Evolutionary conservation across 768 basidiomycete genomes (phyloP), one percentile per base, ranked within the genome.

Genomic region (Boletus rubropictus): DNA sequence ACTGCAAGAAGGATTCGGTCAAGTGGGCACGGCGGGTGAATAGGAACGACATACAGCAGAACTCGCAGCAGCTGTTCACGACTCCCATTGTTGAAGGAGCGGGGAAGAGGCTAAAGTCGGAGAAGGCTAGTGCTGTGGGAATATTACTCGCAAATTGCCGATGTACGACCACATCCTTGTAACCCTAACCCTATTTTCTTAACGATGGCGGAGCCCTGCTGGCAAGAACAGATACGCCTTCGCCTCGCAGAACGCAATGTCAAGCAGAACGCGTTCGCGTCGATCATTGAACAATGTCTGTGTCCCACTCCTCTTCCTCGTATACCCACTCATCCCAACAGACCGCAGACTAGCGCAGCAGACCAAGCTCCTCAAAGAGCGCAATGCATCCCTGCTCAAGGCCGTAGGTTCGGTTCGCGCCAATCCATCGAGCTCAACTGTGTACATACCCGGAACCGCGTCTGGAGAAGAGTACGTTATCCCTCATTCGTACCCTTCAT

Each of bases 211-310:
- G 87, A 86, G 68, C 85, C 86, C 32, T 71, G 76, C 60, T 92
- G 89, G 87, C 90, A 92, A 70, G 88, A 90, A 64, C 73, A 80
- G 51, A 72, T 91, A 44, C 79, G 89, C 40, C 71, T 84, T 35
- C 80, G 89, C 57, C 82, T 97, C 44, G 75, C 82, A 55, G 85
- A 89, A 62, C 81, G 93, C 53, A 91, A 98, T 63, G 78, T 80
- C 50, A 80, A 78, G 52, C 90, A 93, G 62, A 80, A 82, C 40
- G 79, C 85, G 15, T 89, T 86, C 65, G 78, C 89, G 9, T 79
- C 84, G 34, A 76, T 97, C 51, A 93, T 97, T 52, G 89, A 94
- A 62, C 90, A 95, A 72, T 95, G 94, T 96, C 68, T 44, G 85
- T 72, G 41, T 17, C 18, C 15, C 0, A 10, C 15, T 32, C 36